These are phyloP conservation scores for Ceratonia siliqua DNA, from an alignment of 306 rosid species.

Conservation along the genomic window DNA sequence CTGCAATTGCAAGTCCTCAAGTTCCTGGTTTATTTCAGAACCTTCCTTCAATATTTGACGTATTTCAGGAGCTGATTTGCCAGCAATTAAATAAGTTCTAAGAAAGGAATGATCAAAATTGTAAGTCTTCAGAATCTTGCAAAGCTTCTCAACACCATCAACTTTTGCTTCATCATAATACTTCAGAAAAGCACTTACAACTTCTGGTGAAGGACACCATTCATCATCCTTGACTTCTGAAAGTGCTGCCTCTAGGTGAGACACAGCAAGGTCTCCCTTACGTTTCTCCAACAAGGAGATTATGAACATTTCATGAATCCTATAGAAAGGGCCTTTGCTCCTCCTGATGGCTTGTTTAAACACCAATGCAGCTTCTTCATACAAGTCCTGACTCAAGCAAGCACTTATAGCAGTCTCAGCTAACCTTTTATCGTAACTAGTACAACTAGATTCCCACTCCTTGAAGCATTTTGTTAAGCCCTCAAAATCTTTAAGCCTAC, in stretches of 20 bases:
- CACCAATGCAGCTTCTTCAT: conserved; percentile 58
- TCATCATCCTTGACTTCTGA: conserved; percentile 43
- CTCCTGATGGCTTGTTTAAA: conserved; percentile 55
- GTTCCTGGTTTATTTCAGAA: conserved; percentile 5
- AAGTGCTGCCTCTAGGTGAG: conserved; percentile 53
- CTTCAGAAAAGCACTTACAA: conserved; percentile 52
- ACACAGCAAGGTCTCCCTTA: conserved; percentile 53
- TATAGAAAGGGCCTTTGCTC: conserved; percentile 53
- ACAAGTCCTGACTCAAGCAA: conserved; percentile 57
- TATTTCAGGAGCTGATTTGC: conserved; percentile 40
- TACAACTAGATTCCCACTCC: conserved; percentile 74
- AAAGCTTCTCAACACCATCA: conserved; percentile 58
- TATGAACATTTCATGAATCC: conserved; percentile 64
- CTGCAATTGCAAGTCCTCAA: background rate
- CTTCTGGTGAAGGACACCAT: conserved; percentile 51
- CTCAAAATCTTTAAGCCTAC: conserved; percentile 63
- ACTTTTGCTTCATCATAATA: conserved; percentile 66
- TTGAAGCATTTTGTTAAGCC: conserved; percentile 55
- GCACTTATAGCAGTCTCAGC: conserved; percentile 44
- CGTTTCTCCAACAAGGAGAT: conserved; percentile 48
- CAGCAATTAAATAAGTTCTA: conserved; percentile 47
- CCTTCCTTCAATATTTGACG: conserved; percentile 45
- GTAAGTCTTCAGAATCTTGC: conserved; percentile 56
- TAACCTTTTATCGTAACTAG: conserved; percentile 58
- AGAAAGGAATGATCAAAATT: conserved; percentile 55